Evolutionary conservation across 805 yeast species (phyloP).

Genomic region (Ogataea methanolica): DNA sequence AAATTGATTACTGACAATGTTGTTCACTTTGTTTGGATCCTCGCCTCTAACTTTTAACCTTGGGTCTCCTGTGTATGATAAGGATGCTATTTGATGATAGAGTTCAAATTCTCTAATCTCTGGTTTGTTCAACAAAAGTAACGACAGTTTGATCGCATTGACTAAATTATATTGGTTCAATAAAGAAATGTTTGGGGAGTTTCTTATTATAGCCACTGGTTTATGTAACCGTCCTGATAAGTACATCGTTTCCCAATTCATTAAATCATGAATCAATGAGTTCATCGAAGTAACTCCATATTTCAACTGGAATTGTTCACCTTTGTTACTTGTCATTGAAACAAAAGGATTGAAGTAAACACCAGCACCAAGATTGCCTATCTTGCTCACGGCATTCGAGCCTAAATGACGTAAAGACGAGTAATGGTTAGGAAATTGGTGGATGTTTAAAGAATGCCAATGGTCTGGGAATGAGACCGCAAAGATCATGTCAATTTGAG

Average conservation of each 20-base stretch:
- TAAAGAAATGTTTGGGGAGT: slow-evolving; percentile 56
- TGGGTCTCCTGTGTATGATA: slow-evolving; percentile 89
- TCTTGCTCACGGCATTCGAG: slow-evolving; percentile 46
- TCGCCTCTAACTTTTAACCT: slow-evolving; percentile 85
- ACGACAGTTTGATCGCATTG: slow-evolving; percentile 69
- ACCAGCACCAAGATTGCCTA: slow-evolving; percentile 79
- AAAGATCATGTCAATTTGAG: slow-evolving; percentile 83
- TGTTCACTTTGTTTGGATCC: slow-evolving; percentile 80
- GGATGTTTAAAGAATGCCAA: slow-evolving; percentile 74
- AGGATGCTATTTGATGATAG: slow-evolving; percentile 68
- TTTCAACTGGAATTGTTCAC: slow-evolving; percentile 44
- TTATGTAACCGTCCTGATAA: slow-evolving; percentile 92
- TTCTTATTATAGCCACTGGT: slow-evolving; percentile 76
- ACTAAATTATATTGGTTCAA: slow-evolving; percentile 73
- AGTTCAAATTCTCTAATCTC: slow-evolving; percentile 41
- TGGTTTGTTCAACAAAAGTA: slow-evolving; percentile 44
- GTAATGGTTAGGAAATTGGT: slow-evolving; percentile 70
- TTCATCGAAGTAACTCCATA: slow-evolving; percentile 79
- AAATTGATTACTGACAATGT: slow-evolving; percentile 79
- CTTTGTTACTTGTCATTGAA: slow-evolving; percentile 42
- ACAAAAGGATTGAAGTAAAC: slow-evolving; percentile 92
- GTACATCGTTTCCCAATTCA: slow-evolving; percentile 83
- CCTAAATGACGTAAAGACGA: slow-evolving; percentile 64
- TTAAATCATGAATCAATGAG: slow-evolving; percentile 59
- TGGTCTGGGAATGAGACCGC: slow-evolving; percentile 69